Evolutionary conservation across 441 rosid species (phyloP), one percentile per base, ranked within the genome.

Genomic region (Jatropha podagrica): DNA sequence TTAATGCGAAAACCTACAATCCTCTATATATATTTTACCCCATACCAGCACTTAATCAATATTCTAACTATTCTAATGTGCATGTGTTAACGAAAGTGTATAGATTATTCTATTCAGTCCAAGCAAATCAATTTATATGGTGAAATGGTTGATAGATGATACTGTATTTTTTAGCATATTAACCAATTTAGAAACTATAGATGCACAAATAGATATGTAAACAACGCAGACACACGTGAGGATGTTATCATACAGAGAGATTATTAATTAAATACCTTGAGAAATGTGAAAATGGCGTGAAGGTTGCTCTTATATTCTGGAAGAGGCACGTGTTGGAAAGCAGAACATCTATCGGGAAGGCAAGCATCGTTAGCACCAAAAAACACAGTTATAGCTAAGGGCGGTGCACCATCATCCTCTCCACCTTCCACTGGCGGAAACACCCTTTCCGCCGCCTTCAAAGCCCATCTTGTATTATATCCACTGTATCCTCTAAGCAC

Each of bases 321-420:
- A 18, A 89, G 68, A 0, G 99, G 98, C 66, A 95, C 97, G 72
- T 95, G 94, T 68, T 88, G 98, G 68, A 83, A 78, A 71, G 85
- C 98, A 51, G 89, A 80, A 37, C 70, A 82, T 84, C 95, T 87
- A 73, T 95, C 99, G 10, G 80, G 77, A 66, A 93, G 92, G 73
- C 91, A 90, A 52, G 98, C 98, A 84, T 95, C 99, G 74, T 95
- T 93, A 49, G 98, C 99, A 73, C 98, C 99, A 59, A 95, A 89
- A 81, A 95, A 95, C 68, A 95, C 80, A 4, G 99, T 87, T 48
- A 90, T 80, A 42, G 98, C 99, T 71, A 85, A 77, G 15, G 93
- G 93, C 49, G 86, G 80, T 59, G 85, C 78, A 14, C 66, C 79
- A 49, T 71, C 76, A 5, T 71, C 67, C 7, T 55, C 79, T 32